These are phyloP conservation scores for Sporisorium iseilematis-ciliati DNA, from an alignment of 1,284 basidiomycete genomes.

Conservation along the genomic window DNA sequence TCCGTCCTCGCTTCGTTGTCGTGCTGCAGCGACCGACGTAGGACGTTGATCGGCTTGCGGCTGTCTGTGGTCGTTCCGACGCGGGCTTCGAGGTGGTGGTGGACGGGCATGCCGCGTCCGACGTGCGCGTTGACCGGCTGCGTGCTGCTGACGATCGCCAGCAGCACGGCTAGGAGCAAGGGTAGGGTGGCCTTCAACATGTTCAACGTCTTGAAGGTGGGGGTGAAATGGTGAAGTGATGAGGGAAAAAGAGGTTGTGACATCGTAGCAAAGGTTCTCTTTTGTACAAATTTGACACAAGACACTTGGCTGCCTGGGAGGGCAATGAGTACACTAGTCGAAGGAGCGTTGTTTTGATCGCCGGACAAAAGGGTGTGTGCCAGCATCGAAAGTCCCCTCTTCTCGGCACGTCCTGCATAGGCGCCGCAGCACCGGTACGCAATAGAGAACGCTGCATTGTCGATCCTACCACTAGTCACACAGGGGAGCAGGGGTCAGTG, in stretches of 20 bases:
- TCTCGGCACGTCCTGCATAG: neutral
- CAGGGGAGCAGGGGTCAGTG: too few species aligned
- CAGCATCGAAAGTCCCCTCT: neutral
- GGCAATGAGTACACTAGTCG: too few species aligned
- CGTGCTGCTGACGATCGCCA: slow-evolving; percentile 9
- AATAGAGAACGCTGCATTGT: neutral
- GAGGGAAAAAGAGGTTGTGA: neutral
- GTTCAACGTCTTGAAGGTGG: neutral
- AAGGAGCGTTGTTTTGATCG: neutral
- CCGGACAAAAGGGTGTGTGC: neutral
- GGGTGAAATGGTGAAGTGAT: too few species aligned
- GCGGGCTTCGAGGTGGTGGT: slow-evolving; percentile 10
- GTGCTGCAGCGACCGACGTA: slow-evolving; percentile 11
- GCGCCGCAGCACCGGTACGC: neutral
- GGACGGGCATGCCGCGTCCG: slow-evolving; percentile 18
- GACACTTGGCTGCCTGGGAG: too few species aligned
- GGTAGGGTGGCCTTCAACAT: slow-evolving; percentile 11
- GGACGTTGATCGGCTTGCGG: neutral
- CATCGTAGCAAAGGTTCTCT: neutral
- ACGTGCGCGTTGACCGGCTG: slow-evolving; percentile 13
- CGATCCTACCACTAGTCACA: neutral
- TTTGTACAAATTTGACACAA: neutral
- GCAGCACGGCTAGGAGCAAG: slow-evolving; percentile 11
- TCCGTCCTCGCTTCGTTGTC: neutral
- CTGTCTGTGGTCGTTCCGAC: slow-evolving; percentile 14